Percentiles rank a stretch among this genome's conserved stretches.
These are phyloP conservation scores for Lactarius psammicola DNA, from an alignment of 768 basidiomycete genomes.

Conservation along the genomic window DNA sequence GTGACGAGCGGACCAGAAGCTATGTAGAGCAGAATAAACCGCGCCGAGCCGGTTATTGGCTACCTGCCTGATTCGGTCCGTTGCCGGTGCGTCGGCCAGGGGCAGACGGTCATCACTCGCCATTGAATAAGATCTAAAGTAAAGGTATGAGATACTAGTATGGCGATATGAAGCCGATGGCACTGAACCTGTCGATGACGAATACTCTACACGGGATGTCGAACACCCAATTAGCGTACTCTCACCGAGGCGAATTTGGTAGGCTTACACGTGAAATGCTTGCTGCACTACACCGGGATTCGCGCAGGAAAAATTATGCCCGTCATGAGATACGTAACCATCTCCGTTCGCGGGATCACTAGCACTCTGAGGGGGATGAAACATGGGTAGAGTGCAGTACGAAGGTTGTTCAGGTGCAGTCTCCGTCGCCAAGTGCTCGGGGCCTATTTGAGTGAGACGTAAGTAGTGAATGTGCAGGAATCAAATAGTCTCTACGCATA, in stretches of 20 bases:
- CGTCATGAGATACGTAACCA: conserved; percentile 55
- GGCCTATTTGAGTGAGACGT: conserved; percentile 37
- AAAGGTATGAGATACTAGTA: neutral
- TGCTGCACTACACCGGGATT: conserved; percentile 54
- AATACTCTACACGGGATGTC: conserved; percentile 41
- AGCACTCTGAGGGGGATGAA: conserved; percentile 43
- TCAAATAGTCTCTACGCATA: conserved; percentile 21
- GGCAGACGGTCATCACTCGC: conserved; percentile 38
- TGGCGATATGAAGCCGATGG: neutral
- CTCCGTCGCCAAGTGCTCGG: conserved; percentile 44
- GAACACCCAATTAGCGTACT: neutral
- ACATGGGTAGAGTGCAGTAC: conserved; percentile 52
- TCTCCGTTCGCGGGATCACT: conserved; percentile 34
- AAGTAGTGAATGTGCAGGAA: neutral
- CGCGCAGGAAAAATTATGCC: conserved; percentile 53
- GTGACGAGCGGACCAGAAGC: neutral
- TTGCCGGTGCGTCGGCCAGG: conserved; percentile 13
- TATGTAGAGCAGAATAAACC: neutral
- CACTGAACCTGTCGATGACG: conserved; percentile 51
- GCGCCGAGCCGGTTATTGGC: neutral
- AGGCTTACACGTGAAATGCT: conserved; percentile 58
- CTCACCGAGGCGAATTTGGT: too few species aligned
- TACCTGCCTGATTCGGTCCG: neutral
- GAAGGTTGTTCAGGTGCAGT: conserved; percentile 46
- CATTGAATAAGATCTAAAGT: neutral